Percentiles rank a stretch among this genome's conserved stretches.
Evolutionary conservation across 352 stramenopile genomes (phyloP).

Genomic region (Globisporangium paddicum): DNA sequence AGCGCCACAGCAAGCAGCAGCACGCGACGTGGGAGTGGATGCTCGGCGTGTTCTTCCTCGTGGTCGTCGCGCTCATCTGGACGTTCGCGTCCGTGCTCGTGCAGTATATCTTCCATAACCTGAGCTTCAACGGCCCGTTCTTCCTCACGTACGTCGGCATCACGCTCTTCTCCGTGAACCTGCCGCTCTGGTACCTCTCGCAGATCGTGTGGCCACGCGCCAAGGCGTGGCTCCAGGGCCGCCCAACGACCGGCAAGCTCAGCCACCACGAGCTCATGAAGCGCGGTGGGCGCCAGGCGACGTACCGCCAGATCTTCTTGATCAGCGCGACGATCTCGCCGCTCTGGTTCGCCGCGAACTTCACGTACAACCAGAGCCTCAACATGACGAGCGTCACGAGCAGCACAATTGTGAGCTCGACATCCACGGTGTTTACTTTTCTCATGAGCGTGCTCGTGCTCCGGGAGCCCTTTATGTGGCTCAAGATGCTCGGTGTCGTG

Average conservation of each 20-base stretch:
- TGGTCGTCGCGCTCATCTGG: constrained; percentile 78
- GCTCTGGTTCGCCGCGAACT: constrained; percentile 96
- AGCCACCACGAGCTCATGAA: constrained; percentile 30
- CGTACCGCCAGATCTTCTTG: constrained; percentile 34
- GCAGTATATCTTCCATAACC: constrained; percentile 87
- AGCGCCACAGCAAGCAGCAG: constrained; percentile 8
- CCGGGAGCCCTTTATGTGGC: constrained; percentile 77
- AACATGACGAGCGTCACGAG: constrained; percentile 92
- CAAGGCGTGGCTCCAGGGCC: constrained; percentile 30
- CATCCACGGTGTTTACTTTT: constrained; percentile 94
- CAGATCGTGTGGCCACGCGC: constrained; percentile 38
- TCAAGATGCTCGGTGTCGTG: constrained; percentile 84
- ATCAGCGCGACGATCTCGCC: constrained; percentile 72
- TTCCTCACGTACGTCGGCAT: constrained; percentile 89
- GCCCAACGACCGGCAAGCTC: constrained; percentile 34
- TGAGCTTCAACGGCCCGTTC: constrained; percentile 84
- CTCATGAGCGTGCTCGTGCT: constrained; percentile 79
- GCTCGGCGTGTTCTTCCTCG: constrained; percentile 67
- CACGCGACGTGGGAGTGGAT: constrained; percentile 58
- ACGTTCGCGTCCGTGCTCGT: constrained; percentile 82
- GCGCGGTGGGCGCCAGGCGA: constrained; percentile 26
- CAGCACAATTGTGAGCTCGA: constrained; percentile 93
- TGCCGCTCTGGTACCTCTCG: constrained; percentile 72
- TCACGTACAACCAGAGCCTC: constrained; percentile 93
- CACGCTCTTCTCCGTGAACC: constrained; percentile 78